Evolutionary conservation across 2,329 filamentous ascomycete genomes (phyloP).

Genomic region (Diaporthe citriasiana): DNA sequence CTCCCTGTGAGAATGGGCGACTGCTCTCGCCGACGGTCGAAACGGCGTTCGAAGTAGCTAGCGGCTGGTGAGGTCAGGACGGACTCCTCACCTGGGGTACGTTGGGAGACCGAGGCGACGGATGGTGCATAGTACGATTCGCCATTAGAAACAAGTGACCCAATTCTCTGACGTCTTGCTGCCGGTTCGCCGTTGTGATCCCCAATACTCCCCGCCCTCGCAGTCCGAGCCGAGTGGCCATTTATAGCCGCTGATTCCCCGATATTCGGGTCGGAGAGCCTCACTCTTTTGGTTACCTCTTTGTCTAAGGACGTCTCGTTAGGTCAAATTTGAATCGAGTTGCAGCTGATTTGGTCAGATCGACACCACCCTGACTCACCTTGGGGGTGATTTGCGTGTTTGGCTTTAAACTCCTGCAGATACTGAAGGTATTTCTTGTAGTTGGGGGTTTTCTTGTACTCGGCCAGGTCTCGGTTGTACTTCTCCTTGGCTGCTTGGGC

Average conservation of each 20-base stretch:
- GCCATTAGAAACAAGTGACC: slow-evolving; percentile 61
- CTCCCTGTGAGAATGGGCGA: slow-evolving; percentile 49
- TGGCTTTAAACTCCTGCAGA: slow-evolving; percentile 82
- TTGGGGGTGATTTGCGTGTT: slow-evolving; percentile 72
- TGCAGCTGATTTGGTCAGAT: not conserved
- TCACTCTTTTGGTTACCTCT: slow-evolving; percentile 65
- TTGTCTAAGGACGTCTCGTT: slow-evolving; percentile 54
- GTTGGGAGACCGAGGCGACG: slow-evolving; percentile 53
- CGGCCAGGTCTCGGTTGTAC: slow-evolving; percentile 78
- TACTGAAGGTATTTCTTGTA: slow-evolving; percentile 80
- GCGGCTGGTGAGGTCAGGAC: slow-evolving; percentile 58
- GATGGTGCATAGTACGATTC: slow-evolving; percentile 61
- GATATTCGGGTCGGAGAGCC: slow-evolving; percentile 57
- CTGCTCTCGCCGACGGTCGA: slow-evolving; percentile 49
- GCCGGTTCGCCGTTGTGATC: slow-evolving; percentile 50
- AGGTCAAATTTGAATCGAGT: slow-evolving; percentile 8
- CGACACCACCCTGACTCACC: slow-evolving; percentile 56
- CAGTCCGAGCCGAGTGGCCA: slow-evolving; percentile 61
- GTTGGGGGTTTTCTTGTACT: slow-evolving; percentile 83
- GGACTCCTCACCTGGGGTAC: slow-evolving; percentile 58
- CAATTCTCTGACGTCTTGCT: slow-evolving; percentile 61
- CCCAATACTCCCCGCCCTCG: slow-evolving; percentile 26
- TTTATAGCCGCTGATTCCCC: slow-evolving; percentile 57
- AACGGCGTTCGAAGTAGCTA: slow-evolving; percentile 50
- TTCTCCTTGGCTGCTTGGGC: slow-evolving; percentile 82